These are phyloP conservation scores for Aspergillus sp. DNA, from an alignment of 2,329 filamentous ascomycete genomes.

Conservation along the genomic window DNA sequence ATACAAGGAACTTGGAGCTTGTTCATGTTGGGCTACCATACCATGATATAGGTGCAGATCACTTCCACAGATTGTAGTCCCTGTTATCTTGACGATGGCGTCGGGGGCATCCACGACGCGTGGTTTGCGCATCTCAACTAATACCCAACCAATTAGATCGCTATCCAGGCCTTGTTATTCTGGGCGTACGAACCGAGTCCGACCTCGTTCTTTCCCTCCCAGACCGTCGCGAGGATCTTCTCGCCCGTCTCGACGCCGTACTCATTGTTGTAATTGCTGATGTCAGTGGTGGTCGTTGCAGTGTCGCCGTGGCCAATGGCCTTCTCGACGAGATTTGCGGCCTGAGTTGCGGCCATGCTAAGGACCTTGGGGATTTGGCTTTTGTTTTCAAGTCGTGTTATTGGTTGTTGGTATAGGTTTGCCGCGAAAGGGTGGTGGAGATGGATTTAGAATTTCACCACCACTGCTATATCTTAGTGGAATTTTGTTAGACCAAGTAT, in stretches of 20 bases:
- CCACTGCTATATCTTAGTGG: background rate
- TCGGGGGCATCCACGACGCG: slow-evolving; percentile 71
- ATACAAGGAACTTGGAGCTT: background rate
- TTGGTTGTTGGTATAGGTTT: background rate
- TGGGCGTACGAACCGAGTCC: slow-evolving; percentile 52
- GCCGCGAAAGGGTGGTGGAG: background rate
- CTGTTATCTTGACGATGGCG: slow-evolving; percentile 77
- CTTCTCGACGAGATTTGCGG: slow-evolving; percentile 6
- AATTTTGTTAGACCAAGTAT: background rate
- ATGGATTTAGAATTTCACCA: background rate
- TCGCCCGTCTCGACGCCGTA: slow-evolving; percentile 54
- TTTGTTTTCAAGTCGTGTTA: background rate
- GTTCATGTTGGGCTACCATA: slow-evolving; percentile 7
- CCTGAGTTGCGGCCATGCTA: slow-evolving; percentile 4
- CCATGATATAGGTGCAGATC: slow-evolving; percentile 56
- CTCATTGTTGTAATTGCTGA: slow-evolving; percentile 22
- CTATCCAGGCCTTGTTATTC: background rate
- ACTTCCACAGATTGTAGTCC: slow-evolving; percentile 61
- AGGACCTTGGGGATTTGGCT: background rate
- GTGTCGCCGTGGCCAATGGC: background rate
- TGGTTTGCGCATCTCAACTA: slow-evolving; percentile 67
- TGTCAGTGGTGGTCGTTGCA: background rate
- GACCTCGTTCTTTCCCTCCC: slow-evolving; percentile 80
- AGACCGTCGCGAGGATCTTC: slow-evolving; percentile 77
- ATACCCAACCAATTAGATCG: background rate